Evolutionary conservation across 2,329 filamentous ascomycete species (phyloP), one percentile per base, ranked within the genome.

Genomic region (Leptodontidium sp.): DNA sequence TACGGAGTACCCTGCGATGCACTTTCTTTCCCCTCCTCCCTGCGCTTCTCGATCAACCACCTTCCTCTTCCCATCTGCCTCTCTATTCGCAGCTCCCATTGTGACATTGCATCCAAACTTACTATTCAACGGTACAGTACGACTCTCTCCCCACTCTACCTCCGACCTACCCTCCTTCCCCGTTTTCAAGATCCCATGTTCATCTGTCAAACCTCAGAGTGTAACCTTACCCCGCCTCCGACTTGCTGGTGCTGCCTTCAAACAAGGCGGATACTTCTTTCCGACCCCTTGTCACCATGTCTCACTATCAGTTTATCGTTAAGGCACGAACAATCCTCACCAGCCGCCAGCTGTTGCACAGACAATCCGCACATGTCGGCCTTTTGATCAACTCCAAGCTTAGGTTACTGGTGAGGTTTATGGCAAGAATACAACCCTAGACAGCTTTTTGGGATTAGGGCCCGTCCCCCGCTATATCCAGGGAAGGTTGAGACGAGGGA

Each of bases 241-340:
- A 50, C 24, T 45, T 17, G 35, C 52, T 55, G 52, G 52, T 55
- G 29, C 35, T 55, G 29, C 35, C 21, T 15, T 40, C 21, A 59
- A n/a, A 59, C 38, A 38, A 59, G 12, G n/a, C n/a, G 35, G 38
- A 29, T 45, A 58, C 55, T 15, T 58, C 52, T 40, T 40, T 35
- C n/a, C 35, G 15, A 26, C 11, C 35, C 35, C 55, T 24, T 40
- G 55, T 40, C 35, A 15, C 55, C 9, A 24, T 58, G 55, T 58
- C 35, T 58, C 55, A 40, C 55, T n/a, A 8, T 40, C 32, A n/a
- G 38, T 59, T 29, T 43, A 26, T 59, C 57, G 40, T 29, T 6
- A 59, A 24, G 17, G 24, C 24, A 62, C 59, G 40, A 62, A 49
- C 40, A 49, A 49, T 49, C 43, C 26, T 50, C 43, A 61, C 15